A percentile compares a stretch with the other conserved stretches of the same genome.
Conservation (phyloP, 176 grass and related monocot genomes). For the Musa beccarii region DNA sequence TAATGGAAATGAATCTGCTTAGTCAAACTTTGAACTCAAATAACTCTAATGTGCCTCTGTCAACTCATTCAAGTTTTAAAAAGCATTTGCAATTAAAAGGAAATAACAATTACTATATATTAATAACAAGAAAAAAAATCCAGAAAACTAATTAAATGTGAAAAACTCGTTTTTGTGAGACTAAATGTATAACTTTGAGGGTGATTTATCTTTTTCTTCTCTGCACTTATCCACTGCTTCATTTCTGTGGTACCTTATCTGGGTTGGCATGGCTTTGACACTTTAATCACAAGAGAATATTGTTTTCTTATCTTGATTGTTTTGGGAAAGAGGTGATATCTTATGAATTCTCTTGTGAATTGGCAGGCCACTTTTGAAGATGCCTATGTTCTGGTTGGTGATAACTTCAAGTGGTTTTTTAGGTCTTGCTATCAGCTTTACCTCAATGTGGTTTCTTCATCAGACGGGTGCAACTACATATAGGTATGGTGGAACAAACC, state of each 20-base stretch:
- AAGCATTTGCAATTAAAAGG: too few species aligned
- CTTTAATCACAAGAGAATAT: background rate
- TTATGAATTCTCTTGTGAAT: slow-evolving; percentile 31
- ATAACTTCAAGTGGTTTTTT: slow-evolving; percentile 75
- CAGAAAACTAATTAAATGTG: too few species aligned
- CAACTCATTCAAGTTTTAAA: too few species aligned
- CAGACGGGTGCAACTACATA: slow-evolving; percentile 91
- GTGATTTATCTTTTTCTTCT: background rate
- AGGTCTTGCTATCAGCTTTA: slow-evolving; percentile 90
- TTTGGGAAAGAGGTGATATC: background rate
- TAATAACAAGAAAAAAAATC: too few species aligned
- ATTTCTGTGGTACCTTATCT: background rate
- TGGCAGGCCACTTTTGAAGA: slow-evolving; percentile 70
- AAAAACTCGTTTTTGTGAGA: too few species aligned
- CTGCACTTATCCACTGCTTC: background rate
- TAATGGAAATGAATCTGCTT: too few species aligned
- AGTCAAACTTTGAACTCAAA: too few species aligned
- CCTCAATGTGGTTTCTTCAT: slow-evolving; percentile 97
- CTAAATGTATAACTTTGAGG: too few species aligned
- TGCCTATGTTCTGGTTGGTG: slow-evolving; percentile 72
- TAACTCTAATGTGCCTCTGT: too few species aligned
- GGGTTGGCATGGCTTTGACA: background rate
- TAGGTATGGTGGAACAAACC: slow-evolving; percentile 28
- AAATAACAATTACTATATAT: too few species aligned
- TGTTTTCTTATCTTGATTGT: background rate